Conservation (phyloP, 805 yeast species). For the Gaillardinia entomophila region DNA sequence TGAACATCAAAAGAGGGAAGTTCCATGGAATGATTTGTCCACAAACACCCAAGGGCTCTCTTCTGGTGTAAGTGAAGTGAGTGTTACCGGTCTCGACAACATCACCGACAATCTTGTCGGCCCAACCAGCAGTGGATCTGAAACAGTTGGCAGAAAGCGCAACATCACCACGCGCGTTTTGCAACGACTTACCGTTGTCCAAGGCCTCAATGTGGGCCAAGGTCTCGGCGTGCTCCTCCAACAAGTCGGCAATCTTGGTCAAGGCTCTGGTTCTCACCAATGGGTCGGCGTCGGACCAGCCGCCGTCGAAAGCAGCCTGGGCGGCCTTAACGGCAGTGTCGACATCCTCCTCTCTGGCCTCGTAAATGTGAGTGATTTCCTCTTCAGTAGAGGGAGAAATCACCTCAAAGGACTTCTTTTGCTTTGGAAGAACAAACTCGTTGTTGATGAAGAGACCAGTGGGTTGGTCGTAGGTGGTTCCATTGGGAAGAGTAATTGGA, state of each 20-base stretch:
- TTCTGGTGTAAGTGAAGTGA: slow-evolving; percentile 73
- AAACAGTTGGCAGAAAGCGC: slow-evolving; percentile 61
- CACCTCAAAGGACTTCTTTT: slow-evolving; percentile 55
- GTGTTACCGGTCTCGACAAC: slow-evolving; percentile 67
- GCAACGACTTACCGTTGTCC: slow-evolving; percentile 83
- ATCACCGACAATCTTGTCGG: slow-evolving; percentile 80
- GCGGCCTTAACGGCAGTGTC: slow-evolving; percentile 87
- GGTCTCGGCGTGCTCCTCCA: slow-evolving; percentile 66
- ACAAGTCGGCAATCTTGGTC: slow-evolving; percentile 66
- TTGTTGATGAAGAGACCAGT: slow-evolving; percentile 86
- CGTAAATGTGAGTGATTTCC: slow-evolving; percentile 61
- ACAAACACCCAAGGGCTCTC: slow-evolving; percentile 92
- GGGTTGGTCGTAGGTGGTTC: slow-evolving; percentile 69
- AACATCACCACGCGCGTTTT: slow-evolving; percentile 70
- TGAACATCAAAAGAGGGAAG: slow-evolving; percentile 88
- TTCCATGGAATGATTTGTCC: slow-evolving; percentile 98
- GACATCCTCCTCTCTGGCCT: slow-evolving; percentile 73
- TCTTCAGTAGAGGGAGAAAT: slow-evolving; percentile 69
- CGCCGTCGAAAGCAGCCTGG: slow-evolving; percentile 57
- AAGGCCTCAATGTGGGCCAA: slow-evolving; percentile 78
- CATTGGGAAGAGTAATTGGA: slow-evolving; percentile 62
- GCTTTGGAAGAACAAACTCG: slow-evolving; percentile 60
- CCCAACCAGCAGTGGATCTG: slow-evolving; percentile 86
- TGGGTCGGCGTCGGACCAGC: slow-evolving; percentile 72
- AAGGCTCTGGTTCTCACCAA: slow-evolving; percentile 56